phyloP scores from a whole-genome alignment of 495 filamentous ascomycete species.

The Penicillium paxilli region DNA sequence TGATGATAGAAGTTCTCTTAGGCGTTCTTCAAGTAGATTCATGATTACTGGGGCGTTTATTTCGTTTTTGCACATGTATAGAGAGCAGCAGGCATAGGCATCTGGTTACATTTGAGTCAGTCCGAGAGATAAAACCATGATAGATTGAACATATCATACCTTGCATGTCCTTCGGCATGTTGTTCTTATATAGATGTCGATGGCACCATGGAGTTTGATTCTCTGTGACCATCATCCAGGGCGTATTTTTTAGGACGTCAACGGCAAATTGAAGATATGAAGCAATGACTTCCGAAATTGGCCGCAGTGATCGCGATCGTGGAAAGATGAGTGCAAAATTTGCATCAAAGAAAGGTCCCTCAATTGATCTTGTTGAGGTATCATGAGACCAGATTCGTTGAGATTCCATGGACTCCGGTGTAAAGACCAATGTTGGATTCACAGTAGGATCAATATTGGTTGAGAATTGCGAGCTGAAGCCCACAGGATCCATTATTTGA shows the following conservation, averaged over 20 bases:
- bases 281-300: slow-evolving; percentile 23
- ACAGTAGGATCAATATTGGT: neutral
- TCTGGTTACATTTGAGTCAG: slow-evolving; percentile 29
- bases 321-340: slow-evolving; percentile 4
- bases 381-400: neutral
- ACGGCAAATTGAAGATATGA: slow-evolving; percentile 46
- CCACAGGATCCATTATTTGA: neutral
- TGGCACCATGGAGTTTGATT: slow-evolving; percentile 53
- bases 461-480: too few species aligned
- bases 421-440: neutral
- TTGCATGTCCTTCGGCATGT: slow-evolving; percentile 50
- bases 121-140: neutral
- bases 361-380: neutral
- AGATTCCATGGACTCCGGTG: neutral
- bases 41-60: slow-evolving; percentile 44
- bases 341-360: neutral
- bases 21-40: slow-evolving; percentile 39
- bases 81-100: slow-evolving; percentile 47
- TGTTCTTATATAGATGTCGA: slow-evolving; percentile 40
- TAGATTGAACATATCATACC: slow-evolving; percentile 24
- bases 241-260: slow-evolving; percentile 37
- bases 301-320: slow-evolving; percentile 1
- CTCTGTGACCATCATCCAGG: slow-evolving; percentile 47
- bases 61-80: slow-evolving; percentile 48
- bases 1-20: slow-evolving; percentile 32